Evolutionary conservation across 2,329 filamentous ascomycete genomes (phyloP).

Genomic region (Penicillium sp.): DNA sequence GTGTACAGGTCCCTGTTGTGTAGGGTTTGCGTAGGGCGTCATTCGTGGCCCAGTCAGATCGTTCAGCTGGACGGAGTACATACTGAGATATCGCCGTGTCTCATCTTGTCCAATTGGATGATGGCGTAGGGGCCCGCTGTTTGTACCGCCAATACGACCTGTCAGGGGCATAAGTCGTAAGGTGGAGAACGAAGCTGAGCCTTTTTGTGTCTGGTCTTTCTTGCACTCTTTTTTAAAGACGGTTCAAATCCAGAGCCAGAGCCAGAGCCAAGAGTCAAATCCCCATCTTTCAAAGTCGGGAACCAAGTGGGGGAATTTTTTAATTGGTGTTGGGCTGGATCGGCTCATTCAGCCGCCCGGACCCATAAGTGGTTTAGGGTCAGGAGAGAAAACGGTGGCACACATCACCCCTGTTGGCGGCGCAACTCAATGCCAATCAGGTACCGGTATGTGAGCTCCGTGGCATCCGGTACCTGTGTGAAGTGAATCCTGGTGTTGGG

Average conservation of each 20-base stretch:
- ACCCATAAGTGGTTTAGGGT: slow-evolving; percentile 3
- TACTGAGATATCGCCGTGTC: not conserved
- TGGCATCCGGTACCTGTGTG: slow-evolving; percentile 12
- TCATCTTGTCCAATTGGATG: not conserved
- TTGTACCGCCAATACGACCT: not conserved
- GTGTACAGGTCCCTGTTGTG: not conserved
- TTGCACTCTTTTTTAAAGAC: not conserved
- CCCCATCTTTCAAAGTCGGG: not conserved
- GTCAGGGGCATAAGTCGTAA: not conserved
- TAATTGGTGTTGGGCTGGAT: slow-evolving; percentile 4
- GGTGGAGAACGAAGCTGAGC: not conserved
- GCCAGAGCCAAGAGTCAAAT: not conserved
- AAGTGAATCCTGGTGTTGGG: not conserved
- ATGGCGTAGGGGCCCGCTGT: not conserved
- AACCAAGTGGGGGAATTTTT: not conserved
- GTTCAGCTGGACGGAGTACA: not conserved
- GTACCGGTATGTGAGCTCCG: not conserved
- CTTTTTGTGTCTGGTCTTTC: not conserved
- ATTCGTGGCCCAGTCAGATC: not conserved
- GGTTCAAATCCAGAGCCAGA: no score
- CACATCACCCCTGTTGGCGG: slow-evolving; percentile 8
- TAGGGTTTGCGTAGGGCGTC: not conserved
- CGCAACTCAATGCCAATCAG: slow-evolving; percentile 15
- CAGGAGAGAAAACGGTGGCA: slow-evolving; percentile 1
- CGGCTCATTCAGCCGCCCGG: slow-evolving; percentile 12